Percentiles rank a stretch among this genome's conserved stretches.
Evolutionary conservation across 345 rosid genomes (phyloP).

Genomic region (Draba incana): DNA sequence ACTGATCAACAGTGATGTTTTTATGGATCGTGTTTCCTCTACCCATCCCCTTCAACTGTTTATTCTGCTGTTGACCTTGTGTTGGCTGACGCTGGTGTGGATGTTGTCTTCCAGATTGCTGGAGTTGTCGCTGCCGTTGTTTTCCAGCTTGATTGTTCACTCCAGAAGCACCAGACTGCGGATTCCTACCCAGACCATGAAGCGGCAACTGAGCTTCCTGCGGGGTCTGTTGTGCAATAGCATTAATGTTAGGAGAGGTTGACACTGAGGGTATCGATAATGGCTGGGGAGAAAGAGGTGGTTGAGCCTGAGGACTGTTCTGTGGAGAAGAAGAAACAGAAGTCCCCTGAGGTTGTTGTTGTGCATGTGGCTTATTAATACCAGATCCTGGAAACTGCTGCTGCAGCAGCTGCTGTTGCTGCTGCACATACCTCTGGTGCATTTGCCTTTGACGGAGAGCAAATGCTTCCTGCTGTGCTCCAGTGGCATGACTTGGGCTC

Average conservation of each 20-base stretch:
- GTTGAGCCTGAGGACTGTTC: slow-evolving; percentile 69
- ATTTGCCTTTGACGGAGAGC: slow-evolving; percentile 70
- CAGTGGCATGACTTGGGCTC: slow-evolving; percentile 62
- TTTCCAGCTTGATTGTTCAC: slow-evolving; percentile 75
- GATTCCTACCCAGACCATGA: slow-evolving; percentile 60
- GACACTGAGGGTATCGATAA: slow-evolving; percentile 55
- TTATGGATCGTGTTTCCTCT: slow-evolving; percentile 83
- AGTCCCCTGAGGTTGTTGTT: slow-evolving; percentile 69
- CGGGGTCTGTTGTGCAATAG: slow-evolving; percentile 57
- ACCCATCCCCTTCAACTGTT: slow-evolving; percentile 75
- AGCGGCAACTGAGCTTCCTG: slow-evolving; percentile 66
- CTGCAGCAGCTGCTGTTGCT: slow-evolving; percentile 69
- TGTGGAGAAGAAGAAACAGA: slow-evolving; percentile 74
- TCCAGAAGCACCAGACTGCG: slow-evolving; percentile 61
- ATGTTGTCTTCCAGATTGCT: slow-evolving; percentile 82
- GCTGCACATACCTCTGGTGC: slow-evolving; percentile 77
- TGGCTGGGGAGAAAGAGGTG: slow-evolving; percentile 62
- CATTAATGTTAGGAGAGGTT: slow-evolving; percentile 54
- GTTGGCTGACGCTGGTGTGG: slow-evolving; percentile 79
- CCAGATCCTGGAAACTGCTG: slow-evolving; percentile 69
- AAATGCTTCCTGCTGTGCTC: slow-evolving; percentile 70
- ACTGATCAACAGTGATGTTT: slow-evolving; percentile 63
- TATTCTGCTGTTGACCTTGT: slow-evolving; percentile 71
- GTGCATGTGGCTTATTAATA: slow-evolving; percentile 61
- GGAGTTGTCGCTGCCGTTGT: slow-evolving; percentile 83